Evolutionary conservation across 768 basidiomycete species (phyloP).

Genomic region (Leccinum sublutescens): DNA sequence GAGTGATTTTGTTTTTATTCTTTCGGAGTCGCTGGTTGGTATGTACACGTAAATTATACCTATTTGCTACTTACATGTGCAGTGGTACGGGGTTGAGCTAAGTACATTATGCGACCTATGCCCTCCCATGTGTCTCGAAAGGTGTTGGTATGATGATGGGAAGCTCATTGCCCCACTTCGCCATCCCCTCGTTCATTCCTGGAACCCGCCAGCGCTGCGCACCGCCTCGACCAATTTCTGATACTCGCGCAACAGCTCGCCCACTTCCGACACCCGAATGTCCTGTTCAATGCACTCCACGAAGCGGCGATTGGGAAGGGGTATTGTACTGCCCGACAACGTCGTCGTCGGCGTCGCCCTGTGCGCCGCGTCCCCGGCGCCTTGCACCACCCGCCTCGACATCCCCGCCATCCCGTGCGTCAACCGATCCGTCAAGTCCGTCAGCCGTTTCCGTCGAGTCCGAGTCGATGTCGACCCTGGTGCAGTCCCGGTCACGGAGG

Average conservation of each 20-base stretch:
- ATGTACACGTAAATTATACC: background rate
- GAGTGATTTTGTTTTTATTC: background rate
- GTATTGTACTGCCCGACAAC: conserved; percentile 37
- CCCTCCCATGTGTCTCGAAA: no score
- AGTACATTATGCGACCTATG: no score
- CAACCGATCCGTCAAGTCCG: conserved; percentile 67
- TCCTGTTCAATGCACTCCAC: conserved; percentile 74
- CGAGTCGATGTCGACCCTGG: conserved; percentile 17
- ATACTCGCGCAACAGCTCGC: conserved; percentile 79
- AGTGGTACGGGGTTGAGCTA: no score
- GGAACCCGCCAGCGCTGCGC: conserved; percentile 47
- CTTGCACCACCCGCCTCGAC: conserved; percentile 38
- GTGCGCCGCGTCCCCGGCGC: conserved; percentile 11
- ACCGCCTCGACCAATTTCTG: conserved; percentile 71
- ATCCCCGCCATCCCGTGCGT: conserved; percentile 66
- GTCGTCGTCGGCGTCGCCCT: no score
- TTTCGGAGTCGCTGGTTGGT: no score
- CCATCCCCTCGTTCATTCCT: conserved; percentile 12
- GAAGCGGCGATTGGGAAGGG: conserved; percentile 69
- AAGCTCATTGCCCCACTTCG: no score
- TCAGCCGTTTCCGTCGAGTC: conserved; percentile 50
- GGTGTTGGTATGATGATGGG: no score
- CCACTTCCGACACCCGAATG: conserved; percentile 76
- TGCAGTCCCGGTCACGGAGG: background rate
- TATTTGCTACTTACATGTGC: background rate